Conservation (phyloP, 148 eudicot genomes). For the Camellia japonica region DNA sequence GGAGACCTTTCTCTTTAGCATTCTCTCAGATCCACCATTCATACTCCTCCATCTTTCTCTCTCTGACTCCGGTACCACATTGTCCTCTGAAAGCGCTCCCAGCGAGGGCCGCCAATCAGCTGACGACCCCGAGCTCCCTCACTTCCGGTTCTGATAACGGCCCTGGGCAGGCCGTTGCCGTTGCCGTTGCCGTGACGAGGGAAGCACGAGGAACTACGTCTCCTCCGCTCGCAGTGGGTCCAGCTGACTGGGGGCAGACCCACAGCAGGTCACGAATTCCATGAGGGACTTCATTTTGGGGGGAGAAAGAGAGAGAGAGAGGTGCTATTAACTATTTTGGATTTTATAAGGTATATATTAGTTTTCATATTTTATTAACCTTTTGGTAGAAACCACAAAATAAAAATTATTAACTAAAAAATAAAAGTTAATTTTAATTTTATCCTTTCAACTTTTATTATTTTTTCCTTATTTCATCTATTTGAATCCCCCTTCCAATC, state of each 20-base stretch:
- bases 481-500: too few species aligned
- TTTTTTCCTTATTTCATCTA: too few species aligned
- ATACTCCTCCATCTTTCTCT: too few species aligned
- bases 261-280: constrained; percentile 37
- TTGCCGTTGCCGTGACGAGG: constrained; percentile 2
- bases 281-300: constrained; percentile 39
- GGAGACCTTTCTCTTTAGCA: too few species aligned
- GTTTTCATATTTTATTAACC: too few species aligned
- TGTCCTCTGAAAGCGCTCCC: constrained; percentile 23
- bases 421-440: too few species aligned
- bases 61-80: background rate
- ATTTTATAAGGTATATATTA: too few species aligned
- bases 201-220: constrained; percentile 23
- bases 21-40: too few species aligned
- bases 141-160: background rate
- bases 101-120: constrained; percentile 43
- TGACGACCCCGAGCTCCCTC: constrained; percentile 10
- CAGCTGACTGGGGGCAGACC: constrained; percentile 3
- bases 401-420: too few species aligned
- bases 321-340: too few species aligned
- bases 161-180: background rate
- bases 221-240: constrained; percentile 21
- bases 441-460: too few species aligned
- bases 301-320: background rate
- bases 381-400: too few species aligned